Evolutionary conservation across 2,329 filamentous ascomycete genomes (phyloP), one percentile per base, ranked within the genome.

Genomic region (Fusarium transvaalense): DNA sequence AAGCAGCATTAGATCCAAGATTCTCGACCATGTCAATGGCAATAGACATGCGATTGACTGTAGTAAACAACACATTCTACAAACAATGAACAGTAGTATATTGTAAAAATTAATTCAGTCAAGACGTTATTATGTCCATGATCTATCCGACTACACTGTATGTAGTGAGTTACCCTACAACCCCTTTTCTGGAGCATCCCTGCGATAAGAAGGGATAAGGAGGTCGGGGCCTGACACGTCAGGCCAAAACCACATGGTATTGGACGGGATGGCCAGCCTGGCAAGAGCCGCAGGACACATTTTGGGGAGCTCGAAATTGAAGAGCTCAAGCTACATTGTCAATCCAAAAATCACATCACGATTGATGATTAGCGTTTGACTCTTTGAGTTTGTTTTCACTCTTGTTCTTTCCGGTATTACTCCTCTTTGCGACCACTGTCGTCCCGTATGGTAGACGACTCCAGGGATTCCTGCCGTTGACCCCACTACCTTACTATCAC

Each of bases 281-380:
- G 70, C 73, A 73, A 58, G 65, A 74, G 68, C 62, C 69, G 68
- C 66, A 73, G 72, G 72, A 74, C 73, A 75, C 73, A 75, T 75
- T 74, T 75, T 74, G 70, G 70, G 64, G 69, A 75, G 71, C 73
- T 75, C 61, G 71, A 66, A 69, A 48, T 67, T 52, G 63, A 69
- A 64, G 61, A 66, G 64, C 72, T 61, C 32, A 59, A 65, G 70
- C 61, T 64, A 47, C 52, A 62, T 64, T 68, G 56, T 55, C 53
- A 59, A 71, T 58, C 47, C 27, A 34, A 52, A 59, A 51, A 45
- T 27, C 43, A 65, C 54, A 39, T 32, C 43, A 74, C 59, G 63
- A 73, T 69, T 73, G 64, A 73, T 52, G 62, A 69, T 63, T 60
- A 51, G 62, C 46, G 59, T 53, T 45, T 39, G 47, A 51, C n/a